Conservation (phyloP, 768 basidiomycete genomes). For the Phlebiopsis flavidoalba region DNA sequence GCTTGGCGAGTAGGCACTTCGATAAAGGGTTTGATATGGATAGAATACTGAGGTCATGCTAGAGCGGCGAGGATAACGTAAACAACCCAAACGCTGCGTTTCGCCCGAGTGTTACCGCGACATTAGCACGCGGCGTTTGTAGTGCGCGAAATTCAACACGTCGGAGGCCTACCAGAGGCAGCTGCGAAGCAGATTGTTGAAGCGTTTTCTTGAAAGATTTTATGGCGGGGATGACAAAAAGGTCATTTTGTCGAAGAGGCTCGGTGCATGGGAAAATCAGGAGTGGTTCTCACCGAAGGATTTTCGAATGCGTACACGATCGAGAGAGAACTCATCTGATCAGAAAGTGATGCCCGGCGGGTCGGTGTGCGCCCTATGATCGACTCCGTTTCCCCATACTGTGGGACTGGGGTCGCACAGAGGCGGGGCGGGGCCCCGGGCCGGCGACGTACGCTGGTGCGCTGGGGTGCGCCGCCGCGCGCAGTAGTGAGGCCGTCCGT, state of each 20-base stretch:
- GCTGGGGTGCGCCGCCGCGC: background rate
- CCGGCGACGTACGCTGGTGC: background rate
- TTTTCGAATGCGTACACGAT: conserved; percentile 6
- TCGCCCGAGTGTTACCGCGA: background rate
- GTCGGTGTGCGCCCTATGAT: conserved; percentile 1
- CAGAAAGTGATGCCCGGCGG: conserved; percentile 5
- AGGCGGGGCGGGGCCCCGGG: background rate
- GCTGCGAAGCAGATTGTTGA: too few species aligned
- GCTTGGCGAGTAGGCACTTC: background rate
- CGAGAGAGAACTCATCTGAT: conserved; percentile 2
- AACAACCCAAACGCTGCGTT: background rate
- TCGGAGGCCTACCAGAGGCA: too few species aligned
- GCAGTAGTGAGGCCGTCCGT: background rate
- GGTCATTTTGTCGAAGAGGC: background rate
- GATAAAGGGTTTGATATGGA: background rate
- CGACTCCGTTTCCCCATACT: background rate
- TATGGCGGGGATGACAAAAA: too few species aligned
- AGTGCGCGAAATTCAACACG: too few species aligned
- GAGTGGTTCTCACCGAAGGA: background rate
- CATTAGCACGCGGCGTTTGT: background rate
- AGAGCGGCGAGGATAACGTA: background rate
- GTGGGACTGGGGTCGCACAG: background rate
- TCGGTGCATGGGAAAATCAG: background rate
- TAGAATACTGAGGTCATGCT: background rate
- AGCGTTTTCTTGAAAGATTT: too few species aligned